These are phyloP conservation scores for Yamadazyma dendronema DNA, from an alignment of 1,139 yeast species.

Conservation along the genomic window DNA sequence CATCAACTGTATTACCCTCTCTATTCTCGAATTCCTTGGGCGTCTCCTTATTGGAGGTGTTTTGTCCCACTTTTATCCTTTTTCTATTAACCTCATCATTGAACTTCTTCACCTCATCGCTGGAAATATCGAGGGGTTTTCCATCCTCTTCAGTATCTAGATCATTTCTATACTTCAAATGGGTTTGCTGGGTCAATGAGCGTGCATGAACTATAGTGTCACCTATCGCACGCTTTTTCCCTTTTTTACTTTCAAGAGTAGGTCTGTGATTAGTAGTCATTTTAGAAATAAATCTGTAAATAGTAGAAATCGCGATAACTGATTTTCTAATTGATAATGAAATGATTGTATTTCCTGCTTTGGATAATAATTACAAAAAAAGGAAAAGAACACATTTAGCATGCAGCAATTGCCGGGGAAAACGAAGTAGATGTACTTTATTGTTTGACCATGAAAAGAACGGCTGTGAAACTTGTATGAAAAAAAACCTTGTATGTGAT, in stretches of 20 bases:
- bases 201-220: constrained; percentile 64
- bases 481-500: constrained; percentile 7
- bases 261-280: constrained; percentile 95
- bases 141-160: constrained; percentile 25
- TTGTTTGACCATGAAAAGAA: constrained; percentile 27
- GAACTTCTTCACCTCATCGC: constrained; percentile 26
- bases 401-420: constrained; percentile 47
- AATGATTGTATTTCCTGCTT: constrained; percentile 60
- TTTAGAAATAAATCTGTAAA: not conserved
- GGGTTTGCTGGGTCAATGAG: constrained; percentile 66
- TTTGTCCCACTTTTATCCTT: constrained; percentile 1
- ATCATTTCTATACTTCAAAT: constrained; percentile 57
- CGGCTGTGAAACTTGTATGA: constrained; percentile 35
- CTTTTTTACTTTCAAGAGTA: constrained; percentile 82
- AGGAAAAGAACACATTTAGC: constrained; percentile 52
- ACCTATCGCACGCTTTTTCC: constrained; percentile 45
- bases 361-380: constrained; percentile 49
- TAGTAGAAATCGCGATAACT: constrained; percentile 1
- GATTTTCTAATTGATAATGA: constrained; percentile 2
- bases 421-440: constrained; percentile 36
- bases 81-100: constrained; percentile 11
- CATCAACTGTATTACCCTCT: too few relatives aligned
- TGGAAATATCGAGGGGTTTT: constrained; percentile 14
- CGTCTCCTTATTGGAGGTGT: too few relatives aligned
- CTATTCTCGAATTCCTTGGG: too few relatives aligned